A percentile compares a stretch with the other conserved stretches of the same genome.
These are phyloP conservation scores for Paxillus rubicundulus DNA, from an alignment of 768 basidiomycete genomes.

Conservation along the genomic window DNA sequence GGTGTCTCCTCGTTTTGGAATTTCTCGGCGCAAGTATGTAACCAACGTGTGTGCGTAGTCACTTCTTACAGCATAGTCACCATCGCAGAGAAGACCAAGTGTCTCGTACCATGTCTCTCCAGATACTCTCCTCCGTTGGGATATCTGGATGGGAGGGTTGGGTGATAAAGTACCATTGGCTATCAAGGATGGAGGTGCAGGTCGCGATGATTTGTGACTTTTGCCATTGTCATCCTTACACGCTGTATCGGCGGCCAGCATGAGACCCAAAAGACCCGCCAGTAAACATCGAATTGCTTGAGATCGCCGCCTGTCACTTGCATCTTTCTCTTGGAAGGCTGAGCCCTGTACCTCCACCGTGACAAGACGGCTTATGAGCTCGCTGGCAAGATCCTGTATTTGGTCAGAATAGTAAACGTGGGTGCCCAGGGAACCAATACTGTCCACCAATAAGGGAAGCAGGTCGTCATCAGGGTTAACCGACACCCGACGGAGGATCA, in stretches of 20 bases:
- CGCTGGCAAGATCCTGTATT: conserved; percentile 87
- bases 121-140: conserved; percentile 65
- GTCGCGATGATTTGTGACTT: conserved; percentile 6
- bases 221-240: conserved; percentile 24
- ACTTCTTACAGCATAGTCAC: conserved; percentile 70
- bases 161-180: conserved; percentile 28
- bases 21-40: conserved; percentile 74
- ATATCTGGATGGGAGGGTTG: conserved; percentile 34
- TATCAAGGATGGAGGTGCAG: conserved; percentile 26
- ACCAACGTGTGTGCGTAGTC: conserved; percentile 75
- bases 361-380: conserved; percentile 72
- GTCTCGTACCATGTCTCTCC: conserved; percentile 93
- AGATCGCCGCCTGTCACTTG: conserved; percentile 46
- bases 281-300: conserved; percentile 71
- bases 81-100: conserved; percentile 78
- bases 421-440: conserved; percentile 80
- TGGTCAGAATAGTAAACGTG: conserved; percentile 97
- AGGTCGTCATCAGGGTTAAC: conserved; percentile 62
- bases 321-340: conserved; percentile 37
- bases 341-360: conserved; percentile 66
- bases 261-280: conserved; percentile 66
- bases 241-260: conserved; percentile 54
- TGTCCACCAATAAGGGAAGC: conserved; percentile 65
- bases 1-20: conserved; percentile 58
- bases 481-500: conserved; percentile 69